Evolutionary conservation across 345 rosid genomes (phyloP), one percentile per base, ranked within the genome.

Genomic region (Pugionium cornutum): DNA sequence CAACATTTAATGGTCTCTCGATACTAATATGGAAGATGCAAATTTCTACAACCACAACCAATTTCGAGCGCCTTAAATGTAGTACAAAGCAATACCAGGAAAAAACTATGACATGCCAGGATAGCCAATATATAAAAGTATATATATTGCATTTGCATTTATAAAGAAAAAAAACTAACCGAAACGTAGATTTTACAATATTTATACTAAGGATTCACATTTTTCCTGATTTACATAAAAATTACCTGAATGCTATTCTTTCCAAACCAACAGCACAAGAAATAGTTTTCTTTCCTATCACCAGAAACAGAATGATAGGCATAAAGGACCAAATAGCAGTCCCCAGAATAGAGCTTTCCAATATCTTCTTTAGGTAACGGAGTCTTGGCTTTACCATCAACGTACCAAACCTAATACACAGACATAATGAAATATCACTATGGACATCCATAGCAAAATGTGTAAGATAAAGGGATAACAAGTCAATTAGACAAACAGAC

Each of bases 211-310:
- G 25, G 51, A 65, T 72, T 71, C 49, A 58, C 55, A 5, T 33
- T 49, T 72, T 50, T 33, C 7, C 48, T 18, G 18, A 18, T 18
- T 18, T 18, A 18, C 18, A 18, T 18, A 18, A 60, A 51, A 43
- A 46, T 73, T 86, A 95, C 99, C 97, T 91, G 89, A 66, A 79
- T 70, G 79, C 95, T 87, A 69, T 91, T 81, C 68, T 83, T 84
- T 68, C 99, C 99, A 80, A 88, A 75, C 99, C 99, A 95, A 58
- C 82, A 87, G 79, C 99, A 91, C 42, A 95, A 75, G 71, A 88
- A 81, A 79, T 80, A 87, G 79, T 91, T 96, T 79, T 95, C 99
- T 81, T 91, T 95, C 83, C 96, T 84, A 45, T 95, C 99, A 79
- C 95, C 96, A 1, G 95, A 76, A 79, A 92, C 96, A 1, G 95